Percentiles rank a stretch among this genome's conserved stretches.
phyloP scores from a whole-genome alignment of 2,329 filamentous ascomycete genomes.

The Verticillium tricorpus region DNA sequence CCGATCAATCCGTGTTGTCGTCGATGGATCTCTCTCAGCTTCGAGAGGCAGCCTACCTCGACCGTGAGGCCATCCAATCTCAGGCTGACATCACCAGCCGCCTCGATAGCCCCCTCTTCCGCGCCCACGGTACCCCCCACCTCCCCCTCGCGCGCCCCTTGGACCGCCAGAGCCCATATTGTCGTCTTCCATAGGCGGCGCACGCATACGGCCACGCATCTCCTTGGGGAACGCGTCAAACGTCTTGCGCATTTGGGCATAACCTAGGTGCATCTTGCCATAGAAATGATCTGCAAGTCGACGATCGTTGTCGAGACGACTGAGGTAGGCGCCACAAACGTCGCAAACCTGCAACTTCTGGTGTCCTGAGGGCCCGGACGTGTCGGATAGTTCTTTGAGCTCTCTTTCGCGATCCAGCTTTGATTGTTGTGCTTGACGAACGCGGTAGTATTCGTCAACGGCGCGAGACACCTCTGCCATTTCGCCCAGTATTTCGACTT shows the following conservation, averaged over 20 bases:
- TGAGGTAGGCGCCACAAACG: slow-evolving; percentile 93
- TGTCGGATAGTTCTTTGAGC: slow-evolving; percentile 86
- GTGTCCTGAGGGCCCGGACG: slow-evolving; percentile 86
- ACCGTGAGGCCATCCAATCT: not conserved
- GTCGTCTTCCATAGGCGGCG: slow-evolving; percentile 46
- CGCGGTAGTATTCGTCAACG: slow-evolving; percentile 82
- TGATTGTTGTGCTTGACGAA: slow-evolving; percentile 72
- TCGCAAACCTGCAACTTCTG: slow-evolving; percentile 99
- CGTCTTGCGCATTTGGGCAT: slow-evolving; percentile 96
- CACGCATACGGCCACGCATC: slow-evolving; percentile 66
- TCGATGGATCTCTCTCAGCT: too few species aligned
- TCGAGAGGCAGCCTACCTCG: not conserved
- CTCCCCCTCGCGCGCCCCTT: slow-evolving; percentile 44
- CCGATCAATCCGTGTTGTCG: too few species aligned
- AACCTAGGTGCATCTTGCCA: slow-evolving; percentile 98
- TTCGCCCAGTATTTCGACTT: slow-evolving; percentile 82
- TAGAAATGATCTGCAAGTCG: slow-evolving; percentile 96
- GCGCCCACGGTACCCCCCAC: slow-evolving; percentile 48
- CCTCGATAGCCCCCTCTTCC: slow-evolving; percentile 46
- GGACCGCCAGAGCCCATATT: slow-evolving; percentile 41
- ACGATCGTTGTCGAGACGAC: slow-evolving; percentile 87
- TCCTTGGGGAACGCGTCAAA: slow-evolving; percentile 84
- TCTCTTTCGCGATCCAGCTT: slow-evolving; percentile 84
- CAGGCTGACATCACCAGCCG: slow-evolving; percentile 33
- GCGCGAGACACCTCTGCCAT: slow-evolving; percentile 75